Conservation (phyloP, 2,329 filamentous ascomycete species). For the Zalaria sp. region DNA sequence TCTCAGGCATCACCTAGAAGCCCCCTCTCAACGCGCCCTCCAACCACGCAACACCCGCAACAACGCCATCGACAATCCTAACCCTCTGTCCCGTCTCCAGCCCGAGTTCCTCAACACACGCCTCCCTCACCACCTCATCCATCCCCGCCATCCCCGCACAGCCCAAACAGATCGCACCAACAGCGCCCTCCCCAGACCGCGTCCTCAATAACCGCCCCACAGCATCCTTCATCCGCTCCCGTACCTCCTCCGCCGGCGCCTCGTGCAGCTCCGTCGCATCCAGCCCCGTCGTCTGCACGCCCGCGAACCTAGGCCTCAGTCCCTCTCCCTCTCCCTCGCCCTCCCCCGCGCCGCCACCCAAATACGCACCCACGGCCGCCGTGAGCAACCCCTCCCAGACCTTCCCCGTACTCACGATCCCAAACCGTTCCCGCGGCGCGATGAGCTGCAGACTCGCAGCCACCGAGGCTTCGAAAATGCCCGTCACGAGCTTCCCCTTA, state of each 20-base stretch:
- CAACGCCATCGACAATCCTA: constrained; percentile 67
- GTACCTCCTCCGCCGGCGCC: constrained; percentile 49
- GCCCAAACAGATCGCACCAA: constrained; percentile 64
- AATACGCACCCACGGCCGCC: constrained; percentile 47
- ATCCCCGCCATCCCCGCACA: constrained; percentile 87
- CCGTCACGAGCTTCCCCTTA: constrained; percentile 46
- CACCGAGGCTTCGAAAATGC: constrained; percentile 81
- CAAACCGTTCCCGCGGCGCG: constrained; percentile 46
- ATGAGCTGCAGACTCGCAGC: constrained; percentile 45
- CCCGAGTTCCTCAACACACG: constrained; percentile 51
- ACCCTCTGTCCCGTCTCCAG: constrained; percentile 43
- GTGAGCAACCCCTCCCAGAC: constrained; percentile 67
- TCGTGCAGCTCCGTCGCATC: constrained; percentile 68
- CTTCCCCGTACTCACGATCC: constrained; percentile 76
- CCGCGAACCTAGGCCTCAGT: constrained; percentile 45
- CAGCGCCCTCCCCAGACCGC: constrained; percentile 26
- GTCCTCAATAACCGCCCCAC: constrained; percentile 47
- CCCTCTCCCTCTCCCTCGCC: constrained; percentile 12
- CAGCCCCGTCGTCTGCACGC: constrained; percentile 70
- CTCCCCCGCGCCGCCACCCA: constrained; percentile 33
- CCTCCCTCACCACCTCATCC: constrained; percentile 58
- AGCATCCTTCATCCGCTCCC: constrained; percentile 51
- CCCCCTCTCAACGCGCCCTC: constrained; percentile 33
- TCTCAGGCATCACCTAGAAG: constrained; percentile 10
- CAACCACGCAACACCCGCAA: constrained; percentile 51